Evolutionary conservation across 305 asterid species (phyloP).

Genomic region (Nicotiana rustica): DNA sequence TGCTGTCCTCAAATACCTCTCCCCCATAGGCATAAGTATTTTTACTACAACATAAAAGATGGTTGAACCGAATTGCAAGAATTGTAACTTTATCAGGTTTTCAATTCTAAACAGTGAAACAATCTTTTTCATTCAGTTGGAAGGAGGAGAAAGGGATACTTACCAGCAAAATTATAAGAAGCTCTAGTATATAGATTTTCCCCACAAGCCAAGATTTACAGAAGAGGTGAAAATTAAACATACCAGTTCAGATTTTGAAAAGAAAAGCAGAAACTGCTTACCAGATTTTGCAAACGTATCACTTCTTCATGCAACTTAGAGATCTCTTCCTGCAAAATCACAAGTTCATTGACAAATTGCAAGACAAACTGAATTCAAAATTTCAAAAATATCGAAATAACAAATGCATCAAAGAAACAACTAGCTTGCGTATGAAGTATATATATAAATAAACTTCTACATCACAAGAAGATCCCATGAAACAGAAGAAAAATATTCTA

Average conservation of each 20-base stretch:
- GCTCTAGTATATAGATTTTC: constrained; percentile 2
- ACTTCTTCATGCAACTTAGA: constrained; percentile 73
- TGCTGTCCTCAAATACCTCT: constrained; percentile 25
- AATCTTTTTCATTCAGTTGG: constrained; percentile 27
- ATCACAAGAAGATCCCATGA: neutral
- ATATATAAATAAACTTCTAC: neutral
- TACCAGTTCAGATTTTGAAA: constrained; percentile 1
- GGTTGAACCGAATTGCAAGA: constrained; percentile 24
- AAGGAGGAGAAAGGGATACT: constrained; percentile 4
- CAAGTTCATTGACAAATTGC: constrained; percentile 12
- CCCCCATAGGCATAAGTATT: neutral
- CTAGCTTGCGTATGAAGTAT: neutral
- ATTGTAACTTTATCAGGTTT: neutral
- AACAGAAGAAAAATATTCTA: constrained; percentile 18
- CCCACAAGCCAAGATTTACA: neutral
- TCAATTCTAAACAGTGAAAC: neutral
- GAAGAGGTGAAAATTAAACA: neutral
- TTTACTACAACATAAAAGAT: constrained; percentile 15
- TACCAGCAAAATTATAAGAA: constrained; percentile 8
- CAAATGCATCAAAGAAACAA: constrained; percentile 15
- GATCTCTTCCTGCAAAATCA: constrained; percentile 73
- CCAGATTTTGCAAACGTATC: constrained; percentile 64
- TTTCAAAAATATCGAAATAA: constrained; percentile 11
- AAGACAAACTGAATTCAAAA: constrained; percentile 21
- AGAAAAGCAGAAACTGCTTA: constrained; percentile 40